Base-by-base conservation (phyloP, 768 basidiomycete genomes). In the Tephrocybe sp. region DNA sequence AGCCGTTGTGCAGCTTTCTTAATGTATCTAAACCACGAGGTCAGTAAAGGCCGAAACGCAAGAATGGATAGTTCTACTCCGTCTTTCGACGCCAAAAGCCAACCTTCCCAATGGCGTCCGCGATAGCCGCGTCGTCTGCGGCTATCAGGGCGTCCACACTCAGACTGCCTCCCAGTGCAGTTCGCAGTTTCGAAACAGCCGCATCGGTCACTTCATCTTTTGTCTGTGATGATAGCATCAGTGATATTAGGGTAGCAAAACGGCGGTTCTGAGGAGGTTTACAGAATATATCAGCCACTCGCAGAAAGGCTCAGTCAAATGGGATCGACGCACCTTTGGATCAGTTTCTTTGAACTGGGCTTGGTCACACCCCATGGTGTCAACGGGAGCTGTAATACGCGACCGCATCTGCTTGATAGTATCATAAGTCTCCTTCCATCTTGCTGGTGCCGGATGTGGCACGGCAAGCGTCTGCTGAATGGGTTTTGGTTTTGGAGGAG, bases 181-280 rank as follows among this genome's bases (percentile, higher is more conserved):
- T 61, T 15, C 92, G 84, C 2, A 98, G 77, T 52, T 86, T 89
- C 2, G 69, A 63, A 1, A 95, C 80, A 0, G 95, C 95, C 0
- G 86, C 80, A 47, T 89, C 82, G 0, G 89, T 92, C 15, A 93
- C 86, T 58, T 90, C 84, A 62, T 96, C 94, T 60, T 95, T 98
- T 4, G 96, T 98, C 64, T 98, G 96, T 1, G 92, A 92, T 9
- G 90, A 93, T 2, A 98, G 79, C 92, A 98, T 97, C 37, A 99
- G 75, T 3, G 94, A 92, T 6, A 99, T 80, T 18, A 99, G 82
- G 4, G 87, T 91, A 8, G 89, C 78, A 52, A 92, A 89, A 2
- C 95, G 85, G 42, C 80, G 78, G 48, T 84, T 92, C 92, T 95
- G 62, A 6, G 13, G 41, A 35, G 18, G 21, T 30, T 31, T 37